Evolutionary conservation across 2,329 filamentous ascomycete genomes (phyloP).

Genomic region (Xylariaceae sp.): DNA sequence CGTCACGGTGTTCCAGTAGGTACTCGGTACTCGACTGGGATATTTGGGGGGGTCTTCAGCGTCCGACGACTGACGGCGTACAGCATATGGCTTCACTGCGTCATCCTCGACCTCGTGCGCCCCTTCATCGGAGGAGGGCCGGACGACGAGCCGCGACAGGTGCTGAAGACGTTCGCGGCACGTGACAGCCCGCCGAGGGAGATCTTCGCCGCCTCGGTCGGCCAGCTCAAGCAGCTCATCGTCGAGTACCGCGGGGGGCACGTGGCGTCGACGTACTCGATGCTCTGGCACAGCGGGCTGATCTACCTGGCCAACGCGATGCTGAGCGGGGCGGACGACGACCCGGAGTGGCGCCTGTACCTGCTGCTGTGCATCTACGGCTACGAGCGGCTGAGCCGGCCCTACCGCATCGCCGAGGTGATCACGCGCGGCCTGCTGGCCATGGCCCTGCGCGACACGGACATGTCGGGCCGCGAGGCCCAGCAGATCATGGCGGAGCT

Average conservation of each 20-base stretch:
- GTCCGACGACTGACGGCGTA: constrained; percentile 1
- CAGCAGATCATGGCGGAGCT: constrained; percentile 24
- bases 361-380: constrained; percentile 31
- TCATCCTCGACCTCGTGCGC: constrained; percentile 29
- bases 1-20: constrained; percentile 30
- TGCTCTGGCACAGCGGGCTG: constrained; percentile 33
- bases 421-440: constrained; percentile 28
- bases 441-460: constrained; percentile 26
- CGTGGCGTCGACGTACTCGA: constrained; percentile 25
- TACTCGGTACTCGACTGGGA: constrained; percentile 1
- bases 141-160: constrained; percentile 2
- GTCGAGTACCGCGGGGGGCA: constrained; percentile 28
- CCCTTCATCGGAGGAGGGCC: constrained; percentile 15
- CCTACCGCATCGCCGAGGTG: constrained; percentile 28
- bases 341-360: constrained; percentile 27
- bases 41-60: not conserved
- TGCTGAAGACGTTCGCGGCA: constrained; percentile 25
- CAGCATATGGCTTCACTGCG: constrained; percentile 34
- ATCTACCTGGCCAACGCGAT: constrained; percentile 32
- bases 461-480: constrained; percentile 23
- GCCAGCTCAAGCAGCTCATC: constrained; percentile 31
- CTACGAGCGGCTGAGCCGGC: constrained; percentile 27
- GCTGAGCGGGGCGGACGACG: constrained; percentile 19
- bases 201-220: constrained; percentile 27
- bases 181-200: constrained; percentile 20